Evolutionary conservation across 2,329 filamentous ascomycete species (phyloP).

Genomic region (Ceratocystis ficicola): DNA sequence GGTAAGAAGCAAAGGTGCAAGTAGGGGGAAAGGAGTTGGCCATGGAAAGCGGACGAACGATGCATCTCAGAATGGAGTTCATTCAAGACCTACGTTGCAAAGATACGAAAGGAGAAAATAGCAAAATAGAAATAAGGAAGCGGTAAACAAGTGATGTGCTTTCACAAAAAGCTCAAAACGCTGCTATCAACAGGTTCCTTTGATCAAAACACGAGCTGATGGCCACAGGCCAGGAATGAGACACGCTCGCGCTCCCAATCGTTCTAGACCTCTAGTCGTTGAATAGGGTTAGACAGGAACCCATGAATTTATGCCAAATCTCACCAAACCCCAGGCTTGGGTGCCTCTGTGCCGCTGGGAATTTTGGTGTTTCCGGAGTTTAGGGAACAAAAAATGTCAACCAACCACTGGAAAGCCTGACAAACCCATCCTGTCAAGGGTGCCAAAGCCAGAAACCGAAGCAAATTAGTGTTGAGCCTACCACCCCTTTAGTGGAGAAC

Average conservation of each 20-base stretch:
- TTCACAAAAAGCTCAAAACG: too few species aligned
- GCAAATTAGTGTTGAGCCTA: background rate
- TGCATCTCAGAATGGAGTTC: too few species aligned
- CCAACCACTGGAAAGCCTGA: background rate
- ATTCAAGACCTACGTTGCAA: too few species aligned
- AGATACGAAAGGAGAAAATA: too few species aligned
- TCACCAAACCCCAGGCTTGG: background rate
- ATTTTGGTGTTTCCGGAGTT: slow-evolving; percentile 1
- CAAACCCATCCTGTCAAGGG: background rate
- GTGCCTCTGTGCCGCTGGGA: background rate
- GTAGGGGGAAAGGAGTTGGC: too few species aligned
- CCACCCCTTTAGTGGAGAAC: background rate
- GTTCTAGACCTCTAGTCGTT: background rate
- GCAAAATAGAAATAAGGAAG: too few species aligned
- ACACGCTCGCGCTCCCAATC: background rate
- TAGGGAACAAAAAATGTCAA: background rate
- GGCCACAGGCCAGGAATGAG: background rate
- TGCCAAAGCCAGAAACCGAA: background rate
- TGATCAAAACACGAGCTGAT: background rate
- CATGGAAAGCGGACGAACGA: too few species aligned
- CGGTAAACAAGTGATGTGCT: too few species aligned
- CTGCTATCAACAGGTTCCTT: background rate
- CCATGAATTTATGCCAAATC: background rate
- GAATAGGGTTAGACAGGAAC: background rate
- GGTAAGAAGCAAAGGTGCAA: too few species aligned